Evolutionary conservation across 2,329 filamentous ascomycete genomes (phyloP), one percentile per base, ranked within the genome.

Genomic region (Rasamsonia emersonii): DNA sequence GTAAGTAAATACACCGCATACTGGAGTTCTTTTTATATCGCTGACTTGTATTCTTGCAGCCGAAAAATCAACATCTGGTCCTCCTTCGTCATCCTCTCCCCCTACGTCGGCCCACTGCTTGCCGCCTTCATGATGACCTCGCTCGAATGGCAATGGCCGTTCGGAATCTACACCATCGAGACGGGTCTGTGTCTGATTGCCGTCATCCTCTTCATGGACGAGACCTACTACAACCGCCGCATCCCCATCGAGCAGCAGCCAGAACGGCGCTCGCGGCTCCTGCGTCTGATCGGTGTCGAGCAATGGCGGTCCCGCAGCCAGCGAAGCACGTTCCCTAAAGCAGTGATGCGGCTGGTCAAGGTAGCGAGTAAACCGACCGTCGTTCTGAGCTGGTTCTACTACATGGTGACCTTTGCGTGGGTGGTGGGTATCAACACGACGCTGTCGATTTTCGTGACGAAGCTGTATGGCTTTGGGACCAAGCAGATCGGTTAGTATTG

Each of bases 381-480:
- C 2, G 42, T 61, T 21, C 33, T 60, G 0, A 43, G 50, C 0
- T 42, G 39, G 2, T 20, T 64, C 6, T 63, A 61, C 35, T 64
- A 64, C 35, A 38, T 61, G 16, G 39, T 64, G 9, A 60, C 51
- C 3, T 62, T 61, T 38, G 57, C 57, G 1, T 62, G 59, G 59
- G 53, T 62, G 15, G 51, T 61, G 13, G 71, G 70, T 4, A 69
- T 75, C 49, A 75, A 75, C 44, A 73, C 70, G 1, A 73, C 71
- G 0, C 55, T 73, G 1, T 58, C 67, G 26, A 69, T 73, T 13
- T 67, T 74, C 36, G 54, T 75, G 3, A 56, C 58, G 1, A 64
- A 64, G 0, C 49, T 70, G 3, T 73, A 75, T 44, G 58, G 61
- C 8, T 72, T 74, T 44, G 65, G 61, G 0, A 58, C 63, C 0